A percentile compares a stretch with the other conserved stretches of the same genome.
phyloP scores from a whole-genome alignment of 2,329 filamentous ascomycete genomes.

The Pseudocercospora vitis region DNA sequence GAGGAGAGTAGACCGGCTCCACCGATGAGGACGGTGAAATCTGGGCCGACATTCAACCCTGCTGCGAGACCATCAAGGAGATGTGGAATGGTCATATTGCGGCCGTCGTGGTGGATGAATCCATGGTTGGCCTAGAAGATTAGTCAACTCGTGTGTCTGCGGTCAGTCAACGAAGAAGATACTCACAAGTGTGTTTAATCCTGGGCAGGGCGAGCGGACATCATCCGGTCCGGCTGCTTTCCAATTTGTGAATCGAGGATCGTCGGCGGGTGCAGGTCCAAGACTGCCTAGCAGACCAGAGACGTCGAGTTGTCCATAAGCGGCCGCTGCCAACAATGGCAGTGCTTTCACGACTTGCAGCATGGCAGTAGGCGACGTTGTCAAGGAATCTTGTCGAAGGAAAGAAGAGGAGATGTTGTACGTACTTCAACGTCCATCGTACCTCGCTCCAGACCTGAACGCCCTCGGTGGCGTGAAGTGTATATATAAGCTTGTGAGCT shows the following conservation, averaged over 20 bases:
- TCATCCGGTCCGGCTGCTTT: slow-evolving; percentile 29
- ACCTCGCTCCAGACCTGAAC: background rate
- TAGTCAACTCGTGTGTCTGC: background rate
- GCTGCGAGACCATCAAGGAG: slow-evolving; percentile 31
- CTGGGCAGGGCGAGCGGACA: slow-evolving; percentile 35
- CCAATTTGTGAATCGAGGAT: slow-evolving; percentile 33
- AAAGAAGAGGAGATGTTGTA: background rate
- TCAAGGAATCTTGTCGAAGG: background rate
- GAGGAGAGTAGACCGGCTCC: slow-evolving; percentile 30
- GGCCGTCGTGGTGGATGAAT: slow-evolving; percentile 31
- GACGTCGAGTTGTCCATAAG: slow-evolving; percentile 18
- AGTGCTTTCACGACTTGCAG: background rate
- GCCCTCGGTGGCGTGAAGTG: background rate
- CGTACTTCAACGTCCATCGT: background rate
- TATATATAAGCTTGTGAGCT: no score
- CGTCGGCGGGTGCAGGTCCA: slow-evolving; percentile 28
- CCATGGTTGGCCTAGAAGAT: slow-evolving; percentile 1
- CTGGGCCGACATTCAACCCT: slow-evolving; percentile 32
- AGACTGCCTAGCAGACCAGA: slow-evolving; percentile 26
- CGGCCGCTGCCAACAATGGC: slow-evolving; percentile 7
- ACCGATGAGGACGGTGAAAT: slow-evolving; percentile 33
- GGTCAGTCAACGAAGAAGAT: background rate
- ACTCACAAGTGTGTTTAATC: slow-evolving; percentile 16
- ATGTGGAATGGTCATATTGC: slow-evolving; percentile 31
- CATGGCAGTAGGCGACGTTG: background rate